These are phyloP conservation scores for Chlorella sp. DNA, from an alignment of 139 green algal species.

Conservation along the genomic window DNA sequence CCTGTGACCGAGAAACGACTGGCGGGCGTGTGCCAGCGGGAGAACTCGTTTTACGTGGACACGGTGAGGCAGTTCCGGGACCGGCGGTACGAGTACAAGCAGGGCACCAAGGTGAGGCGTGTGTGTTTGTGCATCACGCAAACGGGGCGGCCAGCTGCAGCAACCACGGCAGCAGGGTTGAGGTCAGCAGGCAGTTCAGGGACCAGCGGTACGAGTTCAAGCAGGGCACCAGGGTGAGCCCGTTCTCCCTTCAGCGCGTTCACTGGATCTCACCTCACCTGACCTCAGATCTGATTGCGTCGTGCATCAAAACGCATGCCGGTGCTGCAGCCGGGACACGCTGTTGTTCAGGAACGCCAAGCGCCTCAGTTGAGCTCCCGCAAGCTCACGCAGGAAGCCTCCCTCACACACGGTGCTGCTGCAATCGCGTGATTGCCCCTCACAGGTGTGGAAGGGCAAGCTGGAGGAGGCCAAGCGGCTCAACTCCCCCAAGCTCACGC, in stretches of 20 bases:
- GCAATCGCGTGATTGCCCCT: background rate
- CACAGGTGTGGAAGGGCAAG: constrained; percentile 74
- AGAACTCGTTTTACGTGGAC: constrained; percentile 94
- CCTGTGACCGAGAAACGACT: constrained; percentile 70
- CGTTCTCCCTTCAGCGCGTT: background rate
- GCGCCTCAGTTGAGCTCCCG: background rate
- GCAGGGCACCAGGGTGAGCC: background rate
- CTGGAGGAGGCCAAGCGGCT: constrained; percentile 72
- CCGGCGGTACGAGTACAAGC: constrained; percentile 98
- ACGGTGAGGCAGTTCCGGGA: constrained; percentile 83
- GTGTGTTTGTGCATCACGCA: background rate
- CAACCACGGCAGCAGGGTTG: background rate
- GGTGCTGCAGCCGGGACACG: background rate
- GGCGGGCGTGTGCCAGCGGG: constrained; percentile 87
- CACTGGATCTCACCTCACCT: background rate
- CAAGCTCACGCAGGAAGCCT: background rate
- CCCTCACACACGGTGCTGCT: background rate
- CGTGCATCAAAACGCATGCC: background rate
- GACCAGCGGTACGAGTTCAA: background rate
- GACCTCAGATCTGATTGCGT: background rate
- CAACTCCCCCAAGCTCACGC: constrained; percentile 55
- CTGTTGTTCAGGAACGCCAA: background rate
- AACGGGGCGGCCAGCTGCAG: background rate
- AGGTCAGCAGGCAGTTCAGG: background rate
- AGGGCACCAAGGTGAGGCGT: constrained; percentile 54